These are phyloP conservation scores for Wickerhamomyces xylosicus DNA, from an alignment of 805 yeast genomes.

Conservation along the genomic window DNA sequence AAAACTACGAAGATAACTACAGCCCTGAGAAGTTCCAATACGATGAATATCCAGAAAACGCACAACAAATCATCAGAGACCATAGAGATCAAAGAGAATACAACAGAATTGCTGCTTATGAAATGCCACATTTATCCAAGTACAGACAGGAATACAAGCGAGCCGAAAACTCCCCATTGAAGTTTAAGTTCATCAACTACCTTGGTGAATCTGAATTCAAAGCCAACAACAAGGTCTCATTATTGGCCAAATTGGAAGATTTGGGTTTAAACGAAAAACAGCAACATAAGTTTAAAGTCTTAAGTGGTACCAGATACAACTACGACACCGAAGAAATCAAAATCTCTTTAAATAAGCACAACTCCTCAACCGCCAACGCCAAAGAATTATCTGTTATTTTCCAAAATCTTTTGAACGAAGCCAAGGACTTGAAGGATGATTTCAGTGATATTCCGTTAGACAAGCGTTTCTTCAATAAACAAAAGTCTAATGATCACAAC, in stretches of 20 bases:
- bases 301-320: constrained; percentile 74
- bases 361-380: constrained; percentile 82
- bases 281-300: constrained; percentile 64
- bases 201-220: constrained; percentile 51
- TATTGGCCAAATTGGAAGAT: constrained; percentile 42
- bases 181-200: constrained; percentile 63
- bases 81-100: constrained; percentile 69
- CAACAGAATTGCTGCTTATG: constrained; percentile 82
- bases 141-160: constrained; percentile 61
- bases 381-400: constrained; percentile 57
- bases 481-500: constrained; percentile 25
- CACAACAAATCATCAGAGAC: constrained; percentile 61
- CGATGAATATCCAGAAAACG: constrained; percentile 59
- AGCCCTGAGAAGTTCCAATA: constrained; percentile 35
- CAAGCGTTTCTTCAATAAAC: constrained; percentile 51
- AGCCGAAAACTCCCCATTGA: constrained; percentile 38
- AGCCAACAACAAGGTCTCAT: constrained; percentile 58
- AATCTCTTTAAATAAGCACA: constrained; percentile 54
- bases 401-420: constrained; percentile 47
- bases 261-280: constrained; percentile 41
- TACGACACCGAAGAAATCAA: constrained; percentile 46
- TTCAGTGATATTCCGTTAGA: constrained; percentile 78
- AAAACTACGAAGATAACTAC: constrained; percentile 26
- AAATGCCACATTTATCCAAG: constrained; percentile 75
- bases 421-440: constrained; percentile 53